phyloP scores from a whole-genome alignment of 2,329 filamentous ascomycete genomes.

The Penicillium sp. region DNA sequence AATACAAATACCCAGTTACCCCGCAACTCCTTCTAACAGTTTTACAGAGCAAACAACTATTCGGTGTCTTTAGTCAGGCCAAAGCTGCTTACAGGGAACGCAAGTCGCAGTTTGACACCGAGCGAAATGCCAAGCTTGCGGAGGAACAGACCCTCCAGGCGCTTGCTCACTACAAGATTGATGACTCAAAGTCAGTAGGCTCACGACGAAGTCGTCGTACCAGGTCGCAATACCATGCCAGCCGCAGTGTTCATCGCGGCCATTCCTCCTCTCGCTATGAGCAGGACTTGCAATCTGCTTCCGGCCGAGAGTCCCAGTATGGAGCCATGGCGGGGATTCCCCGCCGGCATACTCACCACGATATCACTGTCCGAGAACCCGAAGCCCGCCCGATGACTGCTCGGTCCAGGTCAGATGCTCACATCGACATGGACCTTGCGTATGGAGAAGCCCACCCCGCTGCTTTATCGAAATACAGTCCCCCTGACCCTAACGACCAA shows the following conservation, averaged over 20 bases:
- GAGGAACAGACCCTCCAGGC: constrained; percentile 61
- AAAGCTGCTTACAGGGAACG: constrained; percentile 83
- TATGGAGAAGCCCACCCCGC: constrained; percentile 80
- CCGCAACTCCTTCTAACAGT: constrained; percentile 16
- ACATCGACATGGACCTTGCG: constrained; percentile 84
- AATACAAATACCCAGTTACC: constrained; percentile 23
- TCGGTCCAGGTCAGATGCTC: constrained; percentile 33
- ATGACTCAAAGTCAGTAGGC: constrained; percentile 47
- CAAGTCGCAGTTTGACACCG: constrained; percentile 75
- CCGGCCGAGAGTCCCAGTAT: constrained; percentile 22
- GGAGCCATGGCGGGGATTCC: constrained; percentile 23
- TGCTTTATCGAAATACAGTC: constrained; percentile 48
- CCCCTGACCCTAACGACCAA: constrained; percentile 48
- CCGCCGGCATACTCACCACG: constrained; percentile 42
- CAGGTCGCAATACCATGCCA: constrained; percentile 31
- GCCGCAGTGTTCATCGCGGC: constrained; percentile 25
- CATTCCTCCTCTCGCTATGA: constrained; percentile 28
- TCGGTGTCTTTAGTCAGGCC: constrained; percentile 89
- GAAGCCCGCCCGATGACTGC: constrained; percentile 21
- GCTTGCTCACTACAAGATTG: constrained; percentile 51
- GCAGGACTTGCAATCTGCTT: constrained; percentile 29
- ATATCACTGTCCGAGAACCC: constrained; percentile 29
- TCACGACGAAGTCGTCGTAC: constrained; percentile 41
- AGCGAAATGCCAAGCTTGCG: constrained; percentile 59
- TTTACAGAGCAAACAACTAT: constrained; percentile 77